These are phyloP conservation scores for Cyathus striatus DNA, from an alignment of 768 basidiomycete species.

Conservation along the genomic window DNA sequence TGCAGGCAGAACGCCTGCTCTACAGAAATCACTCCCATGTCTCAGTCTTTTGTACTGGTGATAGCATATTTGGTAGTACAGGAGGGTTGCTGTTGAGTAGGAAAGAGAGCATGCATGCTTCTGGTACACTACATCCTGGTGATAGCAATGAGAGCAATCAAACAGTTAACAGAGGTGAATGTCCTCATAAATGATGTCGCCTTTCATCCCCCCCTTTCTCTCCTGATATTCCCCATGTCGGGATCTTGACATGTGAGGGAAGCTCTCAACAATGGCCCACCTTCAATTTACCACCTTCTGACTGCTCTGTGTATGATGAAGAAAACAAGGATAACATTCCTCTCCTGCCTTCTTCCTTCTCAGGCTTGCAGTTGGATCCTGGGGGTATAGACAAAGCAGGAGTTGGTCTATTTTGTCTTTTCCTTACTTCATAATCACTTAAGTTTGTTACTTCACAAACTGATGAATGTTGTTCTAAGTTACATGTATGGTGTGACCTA, in stretches of 20 bases:
- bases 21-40: conserved; percentile 7
- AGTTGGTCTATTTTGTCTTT: too few relatives aligned
- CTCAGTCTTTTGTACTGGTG: neutral
- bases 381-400: too few relatives aligned
- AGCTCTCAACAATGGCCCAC: neutral
- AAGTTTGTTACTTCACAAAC: too few relatives aligned
- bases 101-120: neutral
- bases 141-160: neutral
- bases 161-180: too few relatives aligned
- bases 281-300: neutral
- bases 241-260: too few relatives aligned
- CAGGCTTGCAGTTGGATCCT: too few relatives aligned
- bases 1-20: conserved; percentile 1
- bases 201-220: too few relatives aligned
- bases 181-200: too few relatives aligned
- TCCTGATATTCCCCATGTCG: too few relatives aligned
- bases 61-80: neutral
- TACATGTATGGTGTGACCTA: too few relatives aligned
- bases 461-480: too few relatives aligned
- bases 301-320: neutral
- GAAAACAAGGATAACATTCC: conserved; percentile 4
- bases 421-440: too few relatives aligned
- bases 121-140: neutral
- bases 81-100: neutral
- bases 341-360: neutral